Evolutionary conservation across 2,329 filamentous ascomycete species (phyloP).

Genomic region (Paecilomyces niveus): DNA sequence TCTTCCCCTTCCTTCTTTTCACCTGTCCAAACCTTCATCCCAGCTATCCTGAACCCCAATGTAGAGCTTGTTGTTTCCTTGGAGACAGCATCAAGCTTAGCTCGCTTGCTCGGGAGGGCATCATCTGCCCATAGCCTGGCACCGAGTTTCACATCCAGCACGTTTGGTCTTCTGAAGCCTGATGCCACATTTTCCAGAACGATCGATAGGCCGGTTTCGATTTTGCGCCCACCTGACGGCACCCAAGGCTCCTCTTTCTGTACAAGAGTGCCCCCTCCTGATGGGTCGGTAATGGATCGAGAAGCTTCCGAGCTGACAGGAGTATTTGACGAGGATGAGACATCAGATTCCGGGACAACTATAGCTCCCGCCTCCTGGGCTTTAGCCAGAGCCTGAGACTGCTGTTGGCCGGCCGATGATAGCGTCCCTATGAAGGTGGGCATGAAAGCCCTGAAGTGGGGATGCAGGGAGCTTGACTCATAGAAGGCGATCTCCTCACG

Average conservation of each 20-base stretch:
- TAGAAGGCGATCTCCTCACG: slow-evolving; percentile 84
- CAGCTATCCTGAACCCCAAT: slow-evolving; percentile 58
- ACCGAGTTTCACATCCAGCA: slow-evolving; percentile 89
- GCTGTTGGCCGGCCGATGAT: slow-evolving; percentile 51
- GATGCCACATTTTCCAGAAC: slow-evolving; percentile 78
- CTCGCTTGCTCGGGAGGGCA: slow-evolving; percentile 51
- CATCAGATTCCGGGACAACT: slow-evolving; percentile 17
- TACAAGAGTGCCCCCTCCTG: slow-evolving; percentile 15
- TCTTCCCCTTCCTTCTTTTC: slow-evolving; percentile 24
- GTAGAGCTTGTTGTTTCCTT: slow-evolving; percentile 52
- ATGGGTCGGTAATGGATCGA: slow-evolving; percentile 16
- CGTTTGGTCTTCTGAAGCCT: slow-evolving; percentile 78
- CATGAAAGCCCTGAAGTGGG: slow-evolving; percentile 71
- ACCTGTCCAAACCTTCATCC: slow-evolving; percentile 54
- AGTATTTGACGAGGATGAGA: slow-evolving; percentile 12
- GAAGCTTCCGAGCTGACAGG: slow-evolving; percentile 10
- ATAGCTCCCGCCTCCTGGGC: slow-evolving; percentile 43
- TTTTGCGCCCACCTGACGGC: slow-evolving; percentile 52
- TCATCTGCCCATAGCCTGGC: slow-evolving; percentile 75
- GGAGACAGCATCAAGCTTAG: slow-evolving; percentile 52
- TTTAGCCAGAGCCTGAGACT: slow-evolving; percentile 33
- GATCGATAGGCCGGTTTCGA: slow-evolving; percentile 71
- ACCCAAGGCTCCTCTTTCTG: slow-evolving; percentile 30
- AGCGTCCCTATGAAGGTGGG: slow-evolving; percentile 79
- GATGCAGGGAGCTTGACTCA: slow-evolving; percentile 62